Evolutionary conservation across 495 filamentous ascomycete genomes (phyloP), one percentile per base, ranked within the genome.

Genomic region (Aspergillus leporis): DNA sequence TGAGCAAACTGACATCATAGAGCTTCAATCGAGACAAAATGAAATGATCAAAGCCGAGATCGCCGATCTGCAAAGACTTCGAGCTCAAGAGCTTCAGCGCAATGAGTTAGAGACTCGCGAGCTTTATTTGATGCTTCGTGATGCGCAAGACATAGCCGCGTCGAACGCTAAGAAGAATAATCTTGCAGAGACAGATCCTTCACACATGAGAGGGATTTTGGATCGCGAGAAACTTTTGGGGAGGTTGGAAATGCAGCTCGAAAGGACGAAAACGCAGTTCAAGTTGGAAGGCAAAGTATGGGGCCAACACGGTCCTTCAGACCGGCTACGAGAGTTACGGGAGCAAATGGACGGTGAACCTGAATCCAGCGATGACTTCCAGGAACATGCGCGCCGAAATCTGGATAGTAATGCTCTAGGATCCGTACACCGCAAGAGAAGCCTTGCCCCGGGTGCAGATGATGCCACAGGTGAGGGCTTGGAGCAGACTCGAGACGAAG

Each of bases 91-190:
- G 65, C 81, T 96, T 51, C 94, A 98, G 71, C 85, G 93, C 47
- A 94, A 96, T 66, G 94, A 98, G 71, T 72, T 98, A 25, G 94
- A 98, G 70, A 98, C 95, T 0, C 83, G 94, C 65, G 94, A 98
- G 75, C 78, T 98, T 12, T 98, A 98, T 74, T 87, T 98, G 40
- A 98, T 98, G 94, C 88, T 98, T 51, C 86, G 95, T 54, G 94
- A 98, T 74, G 94, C 94, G 30, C 94, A 98, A 72, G 94, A 98
- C 70, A 90, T 95, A 61, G 93, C 94, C 40, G 92, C 90, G 16
- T 88, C 88, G 5, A 88, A 91, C 67, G 90, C 91, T 50, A 90
- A 88, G 60, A 93, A 93, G 74, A 79, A 77, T 19, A 81, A 77
- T 48, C 66, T 84, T 16, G 81, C 75, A 34, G 81, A 85, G 9